These are phyloP conservation scores for Friedmanniomyces simplex DNA, from an alignment of 495 filamentous ascomycete genomes.

Conservation along the genomic window DNA sequence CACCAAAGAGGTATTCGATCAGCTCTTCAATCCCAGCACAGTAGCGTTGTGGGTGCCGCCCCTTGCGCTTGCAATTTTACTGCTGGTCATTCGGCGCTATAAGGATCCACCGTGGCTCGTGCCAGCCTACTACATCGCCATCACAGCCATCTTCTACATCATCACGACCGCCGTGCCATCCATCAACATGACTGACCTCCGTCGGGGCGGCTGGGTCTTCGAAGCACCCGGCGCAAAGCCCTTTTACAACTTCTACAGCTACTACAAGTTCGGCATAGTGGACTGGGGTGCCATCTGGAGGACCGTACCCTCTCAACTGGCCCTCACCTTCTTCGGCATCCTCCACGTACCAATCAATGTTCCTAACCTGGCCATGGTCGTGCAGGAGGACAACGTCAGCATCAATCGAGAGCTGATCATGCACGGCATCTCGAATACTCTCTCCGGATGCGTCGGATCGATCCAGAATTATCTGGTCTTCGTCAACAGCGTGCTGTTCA, in stretches of 20 bases:
- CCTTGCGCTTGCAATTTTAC: slow-evolving; percentile 60
- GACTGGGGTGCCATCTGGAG: slow-evolving; percentile 71
- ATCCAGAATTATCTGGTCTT: slow-evolving; percentile 99
- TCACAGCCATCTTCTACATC: slow-evolving; percentile 74
- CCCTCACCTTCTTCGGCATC: slow-evolving; percentile 92
- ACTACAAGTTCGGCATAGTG: slow-evolving; percentile 47
- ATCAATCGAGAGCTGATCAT: slow-evolving; percentile 86
- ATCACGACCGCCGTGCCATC: slow-evolving; percentile 56
- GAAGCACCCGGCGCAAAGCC: slow-evolving; percentile 70
- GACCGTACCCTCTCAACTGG: slow-evolving; percentile 89
- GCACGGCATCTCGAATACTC: slow-evolving; percentile 83
- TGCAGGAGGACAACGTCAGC: slow-evolving; percentile 80
- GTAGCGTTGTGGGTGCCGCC: slow-evolving; percentile 76
- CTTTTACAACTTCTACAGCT: slow-evolving; percentile 93
- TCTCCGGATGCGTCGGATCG: slow-evolving; percentile 77
- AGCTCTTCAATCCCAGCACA: slow-evolving; percentile 60
- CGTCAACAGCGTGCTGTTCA: slow-evolving; percentile 91
- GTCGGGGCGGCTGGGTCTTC: slow-evolving; percentile 79
- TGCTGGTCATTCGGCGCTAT: slow-evolving; percentile 62
- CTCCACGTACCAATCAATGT: slow-evolving; percentile 98
- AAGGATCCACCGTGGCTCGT: slow-evolving; percentile 72
- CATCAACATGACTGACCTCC: slow-evolving; percentile 51
- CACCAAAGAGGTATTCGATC: slow-evolving; percentile 59
- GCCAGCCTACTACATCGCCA: slow-evolving; percentile 73
- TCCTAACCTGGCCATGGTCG: slow-evolving; percentile 77